A percentile compares a stretch with the other conserved stretches of the same genome.
phyloP scores from a whole-genome alignment of 352 stramenopile species.

The Saprolegnia diclina region DNA sequence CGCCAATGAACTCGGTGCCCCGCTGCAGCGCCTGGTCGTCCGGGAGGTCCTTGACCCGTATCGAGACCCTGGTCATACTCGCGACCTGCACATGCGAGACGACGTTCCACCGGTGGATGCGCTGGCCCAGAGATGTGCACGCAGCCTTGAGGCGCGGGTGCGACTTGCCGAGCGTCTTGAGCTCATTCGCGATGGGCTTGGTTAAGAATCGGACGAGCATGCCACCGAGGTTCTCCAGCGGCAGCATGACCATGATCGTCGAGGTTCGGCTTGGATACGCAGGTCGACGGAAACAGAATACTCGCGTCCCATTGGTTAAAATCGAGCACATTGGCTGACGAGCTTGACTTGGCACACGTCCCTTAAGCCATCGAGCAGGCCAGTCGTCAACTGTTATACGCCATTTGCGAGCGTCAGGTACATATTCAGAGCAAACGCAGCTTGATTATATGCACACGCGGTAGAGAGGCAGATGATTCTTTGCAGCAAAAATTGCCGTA shows the following conservation, averaged over 20 bases:
- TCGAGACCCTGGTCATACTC: slow-evolving; percentile 56
- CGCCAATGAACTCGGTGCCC: slow-evolving; percentile 64
- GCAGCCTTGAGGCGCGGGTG: slow-evolving; percentile 51
- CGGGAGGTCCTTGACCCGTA: slow-evolving; percentile 56
- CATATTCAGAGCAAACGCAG: no score
- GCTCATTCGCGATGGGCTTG: slow-evolving; percentile 82
- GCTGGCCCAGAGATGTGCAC: slow-evolving; percentile 52
- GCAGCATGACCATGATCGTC: slow-evolving; percentile 31
- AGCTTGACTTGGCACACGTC: no score
- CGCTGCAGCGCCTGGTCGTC: slow-evolving; percentile 67
- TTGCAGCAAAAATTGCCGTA: no score
- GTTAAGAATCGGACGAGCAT: slow-evolving; percentile 73
- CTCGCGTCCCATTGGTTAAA: neutral
- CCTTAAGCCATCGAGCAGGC: no score
- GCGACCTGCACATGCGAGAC: slow-evolving; percentile 69
- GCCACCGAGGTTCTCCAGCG: slow-evolving; percentile 77
- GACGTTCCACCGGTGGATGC: slow-evolving; percentile 58
- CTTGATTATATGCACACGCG: no score
- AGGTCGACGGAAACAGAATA: neutral
- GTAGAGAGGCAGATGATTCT: no score
- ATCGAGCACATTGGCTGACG: neutral
- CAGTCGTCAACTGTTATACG: no score
- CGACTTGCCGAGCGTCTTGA: slow-evolving; percentile 85
- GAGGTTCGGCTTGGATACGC: neutral
- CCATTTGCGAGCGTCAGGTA: no score